Percentiles rank a stretch among this genome's conserved stretches.
These are phyloP conservation scores for Boletellus sp. DNA, from an alignment of 768 basidiomycete species.

Conservation along the genomic window DNA sequence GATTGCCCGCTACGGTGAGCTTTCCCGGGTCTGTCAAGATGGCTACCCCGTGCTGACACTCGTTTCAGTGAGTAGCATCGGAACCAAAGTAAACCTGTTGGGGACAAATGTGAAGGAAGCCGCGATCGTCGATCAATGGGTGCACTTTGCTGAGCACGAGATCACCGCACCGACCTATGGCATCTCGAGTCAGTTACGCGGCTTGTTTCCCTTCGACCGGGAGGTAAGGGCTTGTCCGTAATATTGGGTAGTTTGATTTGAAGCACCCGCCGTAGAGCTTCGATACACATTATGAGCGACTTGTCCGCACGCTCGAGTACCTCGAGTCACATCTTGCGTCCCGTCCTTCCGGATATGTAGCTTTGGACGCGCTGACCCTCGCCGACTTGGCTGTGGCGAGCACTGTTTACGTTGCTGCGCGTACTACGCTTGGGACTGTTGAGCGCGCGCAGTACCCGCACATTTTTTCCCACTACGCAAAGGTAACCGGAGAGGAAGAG, in stretches of 20 bases:
- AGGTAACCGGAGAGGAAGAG: slow-evolving; percentile 4
- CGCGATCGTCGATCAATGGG: slow-evolving; percentile 19
- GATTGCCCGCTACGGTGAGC: slow-evolving; percentile 11
- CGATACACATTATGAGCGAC: not conserved
- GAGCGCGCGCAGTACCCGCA: slow-evolving; percentile 9
- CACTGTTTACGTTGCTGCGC: not conserved
- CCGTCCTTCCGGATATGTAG: slow-evolving; percentile 3
- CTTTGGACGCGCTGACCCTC: slow-evolving; percentile 2
- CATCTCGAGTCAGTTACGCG: not conserved
- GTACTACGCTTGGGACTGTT: not conserved
- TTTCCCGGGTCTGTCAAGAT: not conserved
- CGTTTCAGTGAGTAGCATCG: slow-evolving; percentile 12
- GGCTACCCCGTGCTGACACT: not conserved
- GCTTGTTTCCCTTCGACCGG: not conserved
- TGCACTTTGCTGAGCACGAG: slow-evolving; percentile 19
- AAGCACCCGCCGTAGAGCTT: not conserved
- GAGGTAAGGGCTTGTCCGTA: not conserved
- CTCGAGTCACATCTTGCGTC: slow-evolving; percentile 9
- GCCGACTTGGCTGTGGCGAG: slow-evolving; percentile 10
- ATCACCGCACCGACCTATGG: not conserved
- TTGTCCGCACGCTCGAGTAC: not conserved
- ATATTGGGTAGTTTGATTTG: not conserved
- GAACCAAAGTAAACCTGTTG: slow-evolving; percentile 9
- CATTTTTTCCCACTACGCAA: slow-evolving; percentile 9
- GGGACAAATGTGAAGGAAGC: slow-evolving; percentile 10